Evolutionary conservation across 2,329 filamentous ascomycete genomes (phyloP), one percentile per base, ranked within the genome.

Genomic region (Sordariomycetes sp.): DNA sequence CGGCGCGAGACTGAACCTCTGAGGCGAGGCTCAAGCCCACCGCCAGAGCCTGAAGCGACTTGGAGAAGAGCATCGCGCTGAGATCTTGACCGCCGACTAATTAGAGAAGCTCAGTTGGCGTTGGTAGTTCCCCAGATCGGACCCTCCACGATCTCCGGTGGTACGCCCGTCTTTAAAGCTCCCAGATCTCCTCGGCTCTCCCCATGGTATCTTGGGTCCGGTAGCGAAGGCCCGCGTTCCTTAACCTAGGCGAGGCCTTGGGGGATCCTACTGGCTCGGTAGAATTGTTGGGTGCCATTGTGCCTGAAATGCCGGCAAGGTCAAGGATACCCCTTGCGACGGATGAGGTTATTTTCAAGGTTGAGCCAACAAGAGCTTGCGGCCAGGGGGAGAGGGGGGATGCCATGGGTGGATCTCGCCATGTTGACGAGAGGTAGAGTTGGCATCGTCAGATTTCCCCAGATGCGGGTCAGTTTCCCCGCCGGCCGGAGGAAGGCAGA

Each of bases 61-160:
- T 38, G 5, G 39, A 33, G 31, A 39, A 35, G 11, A 37, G 25
- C 39, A 39, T 41, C 12, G 25, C 23, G 15, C 7, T 27, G 25
- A n/a, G n/a, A n/a, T n/a, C n/a, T n/a, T n/a, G n/a, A n/a, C n/a
- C n/a, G n/a, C n/a, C n/a, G n/a, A n/a, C n/a, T n/a, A n/a, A n/a
- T n/a, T n/a, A n/a, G n/a, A n/a, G n/a, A n/a, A n/a, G n/a, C n/a
- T n/a, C n/a, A n/a, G n/a, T n/a, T n/a, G 23, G 4, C 11, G 23
- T 25, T 14, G 23, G 14, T 25, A 25, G 10, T 25, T 10, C 11
- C 10, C 23, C 14, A 10, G 4, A 14, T 25, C 10, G 6, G 10
- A 4, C 14, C 14, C 6, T 3, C 11, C 3, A 4, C 10, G 10
- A 25, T 3, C 3, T 25, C 10, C 14, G 23, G 23, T 25, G 11